phyloP scores from a whole-genome alignment of 768 basidiomycete genomes.

The Macrolepiota fuliginosa region DNA sequence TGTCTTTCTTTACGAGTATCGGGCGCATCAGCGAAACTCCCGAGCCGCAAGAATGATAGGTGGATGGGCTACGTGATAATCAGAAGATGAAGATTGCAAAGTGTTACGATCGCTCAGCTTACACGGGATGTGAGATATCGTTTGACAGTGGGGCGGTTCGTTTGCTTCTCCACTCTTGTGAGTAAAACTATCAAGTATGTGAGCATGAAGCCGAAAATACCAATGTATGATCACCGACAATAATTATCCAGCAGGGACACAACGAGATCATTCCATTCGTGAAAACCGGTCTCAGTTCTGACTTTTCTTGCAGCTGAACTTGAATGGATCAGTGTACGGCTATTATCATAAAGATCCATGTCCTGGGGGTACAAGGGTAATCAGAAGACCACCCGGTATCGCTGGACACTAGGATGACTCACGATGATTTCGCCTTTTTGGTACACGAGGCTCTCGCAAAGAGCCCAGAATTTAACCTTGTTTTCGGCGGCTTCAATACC shows the following conservation, averaged over 20 bases:
- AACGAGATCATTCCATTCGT: conserved; percentile 64
- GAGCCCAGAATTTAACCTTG: conserved; percentile 84
- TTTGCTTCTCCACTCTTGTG: conserved; percentile 55
- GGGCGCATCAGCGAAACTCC: conserved; percentile 53
- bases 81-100: conserved; percentile 6
- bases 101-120: conserved; percentile 21
- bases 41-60: conserved; percentile 74
- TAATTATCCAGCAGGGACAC: conserved; percentile 76
- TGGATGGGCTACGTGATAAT: conserved; percentile 64
- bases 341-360: conserved; percentile 77
- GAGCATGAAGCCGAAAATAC: background rate
- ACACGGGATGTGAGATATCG: conserved; percentile 67
- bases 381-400: background rate
- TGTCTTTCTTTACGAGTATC: conserved; percentile 64
- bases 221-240: conserved; percentile 39
- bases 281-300: conserved; percentile 63
- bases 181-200: conserved; percentile 50
- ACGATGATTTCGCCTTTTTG: conserved; percentile 83
- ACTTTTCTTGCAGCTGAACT: conserved; percentile 61
- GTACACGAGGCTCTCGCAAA: conserved; percentile 73
- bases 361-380: conserved; percentile 48
- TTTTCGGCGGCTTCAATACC: conserved; percentile 90
- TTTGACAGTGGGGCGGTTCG: conserved; percentile 40
- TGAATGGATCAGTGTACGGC: conserved; percentile 66
- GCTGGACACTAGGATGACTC: conserved; percentile 21